Evolutionary conservation across 345 rosid species (phyloP), one percentile per base, ranked within the genome.

Genomic region (Gossypium stocksii): DNA sequence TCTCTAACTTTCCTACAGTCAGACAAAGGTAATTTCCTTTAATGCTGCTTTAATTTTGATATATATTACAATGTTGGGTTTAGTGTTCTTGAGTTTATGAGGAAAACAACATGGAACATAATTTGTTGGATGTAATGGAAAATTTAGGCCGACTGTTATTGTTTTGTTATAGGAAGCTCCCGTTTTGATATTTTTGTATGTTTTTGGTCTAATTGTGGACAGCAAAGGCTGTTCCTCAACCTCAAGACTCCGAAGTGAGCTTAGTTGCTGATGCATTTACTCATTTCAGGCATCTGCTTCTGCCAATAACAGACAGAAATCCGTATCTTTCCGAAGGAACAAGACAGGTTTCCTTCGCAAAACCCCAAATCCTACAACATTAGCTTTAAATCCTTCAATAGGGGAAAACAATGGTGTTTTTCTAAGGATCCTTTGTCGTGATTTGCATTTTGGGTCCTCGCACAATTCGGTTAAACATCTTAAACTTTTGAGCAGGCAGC

Each of bases 291-390:
- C 98, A 92, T 78, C 80, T 94, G 78, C 93, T 92, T 74, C 82
- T 94, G 73, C 97, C 97, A 7, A 86, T 91, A 63, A 87, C 95
- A 0, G 97, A 91, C 76, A 73, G 82, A 65, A 91, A 89, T 81
- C 97, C 97, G 77, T 91, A 85, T 85, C 97, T 94, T 19, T 92
- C 93, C 4, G 97, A 94, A 77, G 97, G 97, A 77, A 83, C 97
- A 17, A 86, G 95, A 89, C 97, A 94, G 95, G 97, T 91, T 56
- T 74, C 44, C 65, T 73, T 79, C 58, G 58, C 46, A 7, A 66
- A 66, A 8, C 46, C 64, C 19, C 69, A 45, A 25, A 7, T 58
- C 17, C 43, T 69, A 34, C 23, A 13, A 27, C 34, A 19, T 17
- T 54, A 22, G 9, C 14, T 23, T 1, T 57, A 15, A 46, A 29